Conservation (phyloP, 2,329 filamentous ascomycete species). For the Pseudogymnoascus sp. region DNA sequence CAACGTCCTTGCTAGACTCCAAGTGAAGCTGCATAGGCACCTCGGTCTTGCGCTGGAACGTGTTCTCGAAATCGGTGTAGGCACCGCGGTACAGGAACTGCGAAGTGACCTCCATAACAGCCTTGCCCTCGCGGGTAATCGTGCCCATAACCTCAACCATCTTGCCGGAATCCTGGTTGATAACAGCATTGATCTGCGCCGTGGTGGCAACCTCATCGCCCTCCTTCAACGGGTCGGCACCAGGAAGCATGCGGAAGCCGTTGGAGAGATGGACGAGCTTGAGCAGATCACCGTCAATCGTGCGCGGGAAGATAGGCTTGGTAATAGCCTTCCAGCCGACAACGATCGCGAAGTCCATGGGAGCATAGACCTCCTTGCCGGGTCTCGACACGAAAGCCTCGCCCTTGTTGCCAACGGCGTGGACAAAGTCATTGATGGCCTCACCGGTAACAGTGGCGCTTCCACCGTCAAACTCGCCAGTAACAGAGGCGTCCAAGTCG, state of each 20-base stretch:
- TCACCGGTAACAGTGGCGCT: constrained; percentile 80
- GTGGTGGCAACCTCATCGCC: constrained; percentile 88
- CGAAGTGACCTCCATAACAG: constrained; percentile 97
- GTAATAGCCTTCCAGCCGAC: constrained; percentile 98
- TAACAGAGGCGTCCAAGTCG: constrained; percentile 77
- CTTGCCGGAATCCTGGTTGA: constrained; percentile 97
- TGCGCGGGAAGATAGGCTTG: constrained; percentile 96
- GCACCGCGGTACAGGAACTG: constrained; percentile 94
- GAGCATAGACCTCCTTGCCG: constrained; percentile 87
- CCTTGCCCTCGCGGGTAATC: constrained; percentile 71
- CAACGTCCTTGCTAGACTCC: constrained; percentile 80
- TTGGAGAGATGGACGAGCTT: constrained; percentile 97
- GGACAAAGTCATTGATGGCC: constrained; percentile 97
- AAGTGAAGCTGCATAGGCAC: constrained; percentile 91
- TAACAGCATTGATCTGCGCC: constrained; percentile 91
- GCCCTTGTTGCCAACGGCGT: constrained; percentile 94
- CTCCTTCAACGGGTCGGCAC: constrained; percentile 90
- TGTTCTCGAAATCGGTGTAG: constrained; percentile 94
- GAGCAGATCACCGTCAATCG: constrained; percentile 90
- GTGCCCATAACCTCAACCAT: constrained; percentile 99
- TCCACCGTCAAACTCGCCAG: constrained; percentile 84
- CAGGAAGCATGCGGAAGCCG: constrained; percentile 95
- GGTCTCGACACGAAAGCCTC: constrained; percentile 95
- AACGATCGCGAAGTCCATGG: constrained; percentile 99
- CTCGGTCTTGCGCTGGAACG: constrained; percentile 95